Evolutionary conservation across 2,329 filamentous ascomycete species (phyloP).

Genomic region (Nemania sp.): DNA sequence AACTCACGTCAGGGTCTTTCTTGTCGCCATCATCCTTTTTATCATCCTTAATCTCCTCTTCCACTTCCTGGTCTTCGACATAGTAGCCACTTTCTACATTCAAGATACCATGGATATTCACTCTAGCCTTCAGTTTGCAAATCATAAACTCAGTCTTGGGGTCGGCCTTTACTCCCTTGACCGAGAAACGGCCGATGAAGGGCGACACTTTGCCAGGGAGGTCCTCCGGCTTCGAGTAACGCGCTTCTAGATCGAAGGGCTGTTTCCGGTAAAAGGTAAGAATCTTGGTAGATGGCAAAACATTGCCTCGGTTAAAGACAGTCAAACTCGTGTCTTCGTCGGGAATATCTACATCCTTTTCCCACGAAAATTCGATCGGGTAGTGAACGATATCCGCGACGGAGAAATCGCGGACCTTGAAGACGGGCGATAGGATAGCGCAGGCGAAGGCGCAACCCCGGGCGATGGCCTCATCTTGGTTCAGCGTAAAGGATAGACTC

Average conservation of each 20-base stretch:
- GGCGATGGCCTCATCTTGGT: slow-evolving; percentile 96
- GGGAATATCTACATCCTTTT: slow-evolving; percentile 96
- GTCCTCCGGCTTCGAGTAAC: slow-evolving; percentile 83
- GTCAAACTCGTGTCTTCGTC: slow-evolving; percentile 97
- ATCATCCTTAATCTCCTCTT: slow-evolving; percentile 85
- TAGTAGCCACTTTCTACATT: slow-evolving; percentile 98
- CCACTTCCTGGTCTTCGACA: slow-evolving; percentile 95
- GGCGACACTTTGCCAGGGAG: slow-evolving; percentile 89
- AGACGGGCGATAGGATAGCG: slow-evolving; percentile 94
- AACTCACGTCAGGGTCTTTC: slow-evolving; percentile 76
- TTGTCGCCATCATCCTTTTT: slow-evolving; percentile 56
- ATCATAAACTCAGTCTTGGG: slow-evolving; percentile 98
- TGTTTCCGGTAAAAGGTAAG: slow-evolving; percentile 99
- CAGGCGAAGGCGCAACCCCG: slow-evolving; percentile 97
- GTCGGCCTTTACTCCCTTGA: slow-evolving; percentile 95
- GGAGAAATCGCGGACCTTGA: slow-evolving; percentile 97
- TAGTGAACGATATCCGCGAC: slow-evolving; percentile 98
- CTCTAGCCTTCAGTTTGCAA: slow-evolving; percentile 97
- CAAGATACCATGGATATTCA: slow-evolving; percentile 94
- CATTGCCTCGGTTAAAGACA: slow-evolving; percentile 96
- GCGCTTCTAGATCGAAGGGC: slow-evolving; percentile 92
- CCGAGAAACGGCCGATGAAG: slow-evolving; percentile 96
- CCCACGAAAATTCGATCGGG: slow-evolving; percentile 98
- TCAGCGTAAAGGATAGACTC: slow-evolving; percentile 90
- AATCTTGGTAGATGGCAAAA: slow-evolving; percentile 98